Base-by-base conservation (phyloP, 1,284 basidiomycete species). In the Apiotrichum porosum region DNA sequence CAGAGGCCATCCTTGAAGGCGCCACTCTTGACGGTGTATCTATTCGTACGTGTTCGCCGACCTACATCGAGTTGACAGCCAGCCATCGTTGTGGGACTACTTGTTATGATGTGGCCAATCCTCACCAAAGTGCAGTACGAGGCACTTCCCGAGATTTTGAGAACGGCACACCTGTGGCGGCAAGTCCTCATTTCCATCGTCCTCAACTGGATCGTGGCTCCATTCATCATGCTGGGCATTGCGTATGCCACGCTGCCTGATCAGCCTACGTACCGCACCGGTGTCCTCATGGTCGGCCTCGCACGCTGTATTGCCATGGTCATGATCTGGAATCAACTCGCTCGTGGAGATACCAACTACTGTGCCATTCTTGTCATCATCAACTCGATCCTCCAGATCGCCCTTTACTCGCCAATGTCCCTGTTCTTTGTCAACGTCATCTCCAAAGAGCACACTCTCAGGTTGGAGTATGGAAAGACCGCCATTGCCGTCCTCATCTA, bases 91-190 rank as follows among this genome's bases (percentile, higher is more conserved):
- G 76, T 87, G 33, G 86, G 85, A 2, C 80, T 86, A 49, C 80
- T 91, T 21, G 76, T 89, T 44, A 92, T 93, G 89, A 93, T 92
- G 85, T 91, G 86, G 84, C 89, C 88, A 2, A 81, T 85, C 35
- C 60, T 78, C 21, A 75, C 76, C 26, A 77, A 78, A 48, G 84
- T 89, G 10, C 83, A 85, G 62, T 91, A 87, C 65, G 87, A 90
- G 66, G 69, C 77, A 0, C 76, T 91, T 4, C 81, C 83, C 0
- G 53, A 64, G 9, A 71, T 89, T 31, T 80, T 88, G 56, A 63
- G 72, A 2, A 79, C 80, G 0, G 68, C 75, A 6, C 69, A 75
- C 9, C 63, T 88, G 14, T 90, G 85, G 84, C 71, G 77, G 13
- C 88, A 93, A 55, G 76, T 91, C 52, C 72, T 68, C 9, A 75